phyloP scores from a whole-genome alignment of 495 filamentous ascomycete species.

The Aspergillus ellipticus region DNA sequence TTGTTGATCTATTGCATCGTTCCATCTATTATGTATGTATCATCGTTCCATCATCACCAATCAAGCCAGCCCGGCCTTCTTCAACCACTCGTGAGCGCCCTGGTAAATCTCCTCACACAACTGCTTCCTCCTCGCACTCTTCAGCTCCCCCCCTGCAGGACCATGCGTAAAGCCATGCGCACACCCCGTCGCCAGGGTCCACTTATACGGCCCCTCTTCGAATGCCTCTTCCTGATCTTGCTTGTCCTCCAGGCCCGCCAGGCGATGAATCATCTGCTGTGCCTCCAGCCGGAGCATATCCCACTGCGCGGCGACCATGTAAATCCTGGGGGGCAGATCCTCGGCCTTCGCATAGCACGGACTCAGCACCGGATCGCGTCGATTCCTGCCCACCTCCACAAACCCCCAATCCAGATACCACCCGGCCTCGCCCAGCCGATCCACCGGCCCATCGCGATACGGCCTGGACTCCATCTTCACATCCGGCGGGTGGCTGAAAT shows the following conservation, averaged over 20 bases:
- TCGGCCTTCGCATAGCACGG: constrained; percentile 25
- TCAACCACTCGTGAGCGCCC: constrained; percentile 23
- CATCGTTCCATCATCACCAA: neutral
- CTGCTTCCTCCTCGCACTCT: constrained; percentile 9
- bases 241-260: constrained; percentile 22
- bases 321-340: constrained; percentile 30
- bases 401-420: constrained; percentile 31
- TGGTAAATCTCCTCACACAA: constrained; percentile 18
- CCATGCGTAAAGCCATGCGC: constrained; percentile 27
- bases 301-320: constrained; percentile 28
- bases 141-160: constrained; percentile 3
- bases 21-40: neutral
- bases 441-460: constrained; percentile 21
- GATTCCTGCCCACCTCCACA: constrained; percentile 27
- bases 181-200: constrained; percentile 25
- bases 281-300: constrained; percentile 29
- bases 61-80: constrained; percentile 9
- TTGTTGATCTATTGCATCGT: neutral
- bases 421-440: constrained; percentile 20
- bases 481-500: constrained; percentile 24
- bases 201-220: constrained; percentile 27
- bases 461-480: constrained; percentile 26
- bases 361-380: constrained; percentile 33
- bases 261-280: constrained; percentile 30
- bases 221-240: constrained; percentile 20